These are phyloP conservation scores for Cynara cardunculus DNA, from an alignment of 129 eudicot genomes.

Conservation along the genomic window DNA sequence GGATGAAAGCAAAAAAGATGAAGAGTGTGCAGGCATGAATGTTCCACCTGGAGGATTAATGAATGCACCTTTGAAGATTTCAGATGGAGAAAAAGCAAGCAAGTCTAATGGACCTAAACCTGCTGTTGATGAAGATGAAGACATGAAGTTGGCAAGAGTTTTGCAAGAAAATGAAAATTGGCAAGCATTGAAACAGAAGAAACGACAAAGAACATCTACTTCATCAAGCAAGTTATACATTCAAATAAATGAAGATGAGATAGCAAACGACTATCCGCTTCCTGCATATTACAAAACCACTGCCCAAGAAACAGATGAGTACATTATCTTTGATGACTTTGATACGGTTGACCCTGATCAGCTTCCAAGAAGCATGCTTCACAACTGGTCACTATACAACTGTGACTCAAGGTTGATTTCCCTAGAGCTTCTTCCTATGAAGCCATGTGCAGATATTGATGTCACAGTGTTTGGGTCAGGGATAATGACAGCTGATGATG, in stretches of 20 bases:
- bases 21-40: slow-evolving; percentile 12
- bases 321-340: slow-evolving; percentile 47
- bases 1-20: slow-evolving; percentile 46
- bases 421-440: slow-evolving; percentile 95
- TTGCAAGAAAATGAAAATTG: slow-evolving; percentile 68
- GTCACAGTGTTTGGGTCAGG: slow-evolving; percentile 95
- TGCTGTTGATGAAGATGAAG: slow-evolving; percentile 56
- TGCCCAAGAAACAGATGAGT: slow-evolving; percentile 68
- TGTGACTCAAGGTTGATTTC: slow-evolving; percentile 89
- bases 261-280: slow-evolving; percentile 70
- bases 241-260: slow-evolving; percentile 73
- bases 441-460: slow-evolving; percentile 95
- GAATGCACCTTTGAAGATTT: slow-evolving; percentile 35
- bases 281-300: slow-evolving; percentile 73
- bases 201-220: slow-evolving; percentile 30
- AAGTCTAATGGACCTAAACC: slow-evolving; percentile 6
- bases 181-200: slow-evolving; percentile 50
- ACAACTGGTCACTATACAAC: slow-evolving; percentile 93
- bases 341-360: slow-evolving; percentile 55
- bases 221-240: slow-evolving; percentile 52
- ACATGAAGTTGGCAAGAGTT: slow-evolving; percentile 57
- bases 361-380: slow-evolving; percentile 89
- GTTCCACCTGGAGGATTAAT: not conserved
- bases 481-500: slow-evolving; percentile 82
- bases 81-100: slow-evolving; percentile 36